Conservation (phyloP, 139 green algal species). For the Closterium sp. region DNA sequence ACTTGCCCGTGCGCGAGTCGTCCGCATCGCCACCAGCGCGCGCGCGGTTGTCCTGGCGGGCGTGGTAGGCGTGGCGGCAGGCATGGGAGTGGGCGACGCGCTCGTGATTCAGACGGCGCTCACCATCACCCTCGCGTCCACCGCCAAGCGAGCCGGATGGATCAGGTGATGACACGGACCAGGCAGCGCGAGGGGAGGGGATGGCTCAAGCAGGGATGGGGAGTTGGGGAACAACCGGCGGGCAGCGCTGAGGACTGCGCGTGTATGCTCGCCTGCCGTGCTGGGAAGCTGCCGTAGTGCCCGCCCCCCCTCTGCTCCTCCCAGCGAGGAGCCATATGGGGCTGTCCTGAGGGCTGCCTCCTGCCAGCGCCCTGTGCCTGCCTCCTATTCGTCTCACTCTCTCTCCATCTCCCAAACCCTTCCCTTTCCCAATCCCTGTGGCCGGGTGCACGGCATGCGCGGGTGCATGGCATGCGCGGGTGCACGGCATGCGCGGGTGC, state of each 20-base stretch:
- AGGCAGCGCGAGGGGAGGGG: background rate
- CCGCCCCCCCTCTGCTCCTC: background rate
- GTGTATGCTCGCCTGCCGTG: background rate
- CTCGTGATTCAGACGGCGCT: background rate
- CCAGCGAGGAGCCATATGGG: background rate
- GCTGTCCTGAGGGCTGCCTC: background rate
- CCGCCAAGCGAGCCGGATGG: background rate
- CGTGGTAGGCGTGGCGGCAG: background rate
- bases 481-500: background rate
- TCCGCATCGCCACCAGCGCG: background rate
- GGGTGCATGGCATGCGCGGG: no score
- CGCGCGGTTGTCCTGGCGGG: background rate
- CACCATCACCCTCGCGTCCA: background rate
- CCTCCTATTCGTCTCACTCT: background rate
- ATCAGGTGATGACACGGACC: background rate
- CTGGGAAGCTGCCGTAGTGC: background rate
- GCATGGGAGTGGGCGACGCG: background rate
- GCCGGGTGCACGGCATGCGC: background rate
- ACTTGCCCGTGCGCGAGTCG: no score
- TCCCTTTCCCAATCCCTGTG: background rate
- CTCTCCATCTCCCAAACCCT: background rate
- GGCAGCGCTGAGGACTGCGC: background rate
- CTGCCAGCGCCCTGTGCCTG: background rate
- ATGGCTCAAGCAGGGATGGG: background rate
- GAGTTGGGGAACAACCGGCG: background rate